phyloP scores from a whole-genome alignment of 495 filamentous ascomycete species.

The Ascobolus immersus region DNA sequence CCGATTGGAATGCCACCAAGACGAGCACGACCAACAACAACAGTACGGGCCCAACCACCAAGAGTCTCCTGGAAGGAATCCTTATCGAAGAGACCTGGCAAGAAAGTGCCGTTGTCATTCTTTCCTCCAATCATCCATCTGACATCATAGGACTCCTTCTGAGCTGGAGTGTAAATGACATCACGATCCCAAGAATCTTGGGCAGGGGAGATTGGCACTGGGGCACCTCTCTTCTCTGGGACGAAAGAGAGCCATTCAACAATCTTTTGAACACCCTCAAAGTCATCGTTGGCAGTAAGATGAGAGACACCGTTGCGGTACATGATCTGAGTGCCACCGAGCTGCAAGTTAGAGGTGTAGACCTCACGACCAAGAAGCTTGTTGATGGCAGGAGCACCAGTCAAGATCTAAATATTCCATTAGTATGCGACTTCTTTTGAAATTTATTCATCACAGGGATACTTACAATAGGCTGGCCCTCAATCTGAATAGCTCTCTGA shows the following conservation, averaged over 20 bases:
- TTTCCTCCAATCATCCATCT: conserved; percentile 82
- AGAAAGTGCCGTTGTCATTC: conserved; percentile 65
- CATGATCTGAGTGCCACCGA: conserved; percentile 99
- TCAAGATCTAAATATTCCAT: conserved; percentile 37
- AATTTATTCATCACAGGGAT: neutral
- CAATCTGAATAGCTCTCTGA: conserved; percentile 94
- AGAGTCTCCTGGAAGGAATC: conserved; percentile 93
- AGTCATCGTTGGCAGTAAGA: conserved; percentile 94
- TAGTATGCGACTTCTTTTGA: conserved; percentile 2
- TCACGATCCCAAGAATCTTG: conserved; percentile 87
- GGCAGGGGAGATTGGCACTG: conserved; percentile 62
- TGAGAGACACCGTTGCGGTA: conserved; percentile 99
- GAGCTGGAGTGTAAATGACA: conserved; percentile 56
- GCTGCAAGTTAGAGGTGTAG: conserved; percentile 94
- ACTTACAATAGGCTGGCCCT: conserved; percentile 68
- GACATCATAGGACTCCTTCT: conserved; percentile 78
- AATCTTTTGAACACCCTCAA: conserved; percentile 92
- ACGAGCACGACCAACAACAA: conserved; percentile 87
- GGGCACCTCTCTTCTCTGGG: conserved; percentile 73
- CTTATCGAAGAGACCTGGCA: conserved; percentile 79
- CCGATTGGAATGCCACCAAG: conserved; percentile 95
- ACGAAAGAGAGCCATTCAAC: conserved; percentile 94
- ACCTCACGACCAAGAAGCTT: conserved; percentile 94
- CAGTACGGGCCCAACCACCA: conserved; percentile 87
- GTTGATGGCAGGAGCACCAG: conserved; percentile 91